Conservation (phyloP, 1,284 basidiomycete species). For the Albatrellus sp. region DNA sequence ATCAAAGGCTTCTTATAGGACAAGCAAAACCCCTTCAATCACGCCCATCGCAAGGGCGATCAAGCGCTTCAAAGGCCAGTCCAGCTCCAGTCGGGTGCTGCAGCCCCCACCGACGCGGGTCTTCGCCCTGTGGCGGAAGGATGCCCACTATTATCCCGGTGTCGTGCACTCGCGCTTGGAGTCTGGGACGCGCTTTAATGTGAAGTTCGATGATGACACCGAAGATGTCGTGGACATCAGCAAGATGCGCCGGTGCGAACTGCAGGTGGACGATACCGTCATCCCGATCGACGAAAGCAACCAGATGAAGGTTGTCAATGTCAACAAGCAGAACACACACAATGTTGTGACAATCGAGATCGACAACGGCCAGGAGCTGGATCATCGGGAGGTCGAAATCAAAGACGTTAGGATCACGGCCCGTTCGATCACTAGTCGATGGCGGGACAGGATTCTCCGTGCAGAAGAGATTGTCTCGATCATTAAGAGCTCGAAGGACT, state of each 20-base stretch:
- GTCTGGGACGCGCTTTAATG: conserved; percentile 20
- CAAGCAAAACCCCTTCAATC: conserved; percentile 19
- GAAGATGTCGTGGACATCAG: conserved; percentile 32
- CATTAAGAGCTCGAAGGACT: conserved; percentile 17
- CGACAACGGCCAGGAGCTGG: conserved; percentile 25
- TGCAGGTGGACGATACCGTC: conserved; percentile 45
- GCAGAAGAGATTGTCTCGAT: conserved; percentile 28
- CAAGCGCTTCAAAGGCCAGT: conserved; percentile 4
- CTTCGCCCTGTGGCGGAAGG: conserved; percentile 52
- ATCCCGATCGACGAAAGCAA: conserved; percentile 23
- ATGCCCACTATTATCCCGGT: conserved; percentile 52
- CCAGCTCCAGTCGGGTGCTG: conserved; percentile 8
- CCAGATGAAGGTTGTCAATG: conserved; percentile 21
- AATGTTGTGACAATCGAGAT: conserved; percentile 26
- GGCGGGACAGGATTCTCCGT: conserved; percentile 37
- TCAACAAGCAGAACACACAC: conserved; percentile 18
- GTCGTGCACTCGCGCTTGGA: conserved; percentile 26
- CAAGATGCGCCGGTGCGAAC: conserved; percentile 39
- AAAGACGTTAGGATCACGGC: conserved; percentile 32
- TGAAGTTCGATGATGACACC: conserved; percentile 53
- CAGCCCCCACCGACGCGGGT: conserved; percentile 30
- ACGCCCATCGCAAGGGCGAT: conserved; percentile 18
- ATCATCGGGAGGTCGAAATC: conserved; percentile 15
- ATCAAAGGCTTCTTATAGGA: conserved; percentile 16
- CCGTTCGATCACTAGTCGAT: conserved; percentile 33